Base-by-base conservation (phyloP, 768 basidiomycete genomes). In the Auriscalpium microsporum region DNA sequence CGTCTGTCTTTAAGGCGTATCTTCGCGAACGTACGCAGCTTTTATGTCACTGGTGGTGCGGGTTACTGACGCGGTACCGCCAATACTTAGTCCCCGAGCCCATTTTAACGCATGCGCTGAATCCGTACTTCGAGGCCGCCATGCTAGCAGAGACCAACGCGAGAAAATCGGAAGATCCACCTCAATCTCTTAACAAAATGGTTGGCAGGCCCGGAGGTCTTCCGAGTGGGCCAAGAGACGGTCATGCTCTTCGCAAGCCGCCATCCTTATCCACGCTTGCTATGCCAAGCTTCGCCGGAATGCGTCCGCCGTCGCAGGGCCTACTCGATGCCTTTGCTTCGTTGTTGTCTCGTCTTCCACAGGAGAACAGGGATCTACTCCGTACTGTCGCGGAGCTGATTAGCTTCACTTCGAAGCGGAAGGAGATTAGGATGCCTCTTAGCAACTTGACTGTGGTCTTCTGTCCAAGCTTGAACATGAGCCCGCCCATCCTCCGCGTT, bases 1-100 rank as follows among this genome's bases (percentile, higher is more conserved):
- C 94, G 17, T 90, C 90, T 23, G 74, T 95, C 34, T 96, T 95
- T 73, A 96, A 95, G 69, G 86, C 90, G 1, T 97, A 84, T 68
- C 75, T 97, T 45, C 86, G 94, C 55, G 93, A 96, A 78, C 73
- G 94, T 95, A 71, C 75, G 94, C 78, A 8, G 13, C 36, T 48
- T 37, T 63, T 50, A n/a, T 54, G 16, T 23, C 35, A 28, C 40
- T 17, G 13, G 46, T 48, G 47, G 16, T 33, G 16, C 17, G 16
- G 14, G 19, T 52, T 11, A 11, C n/a, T n/a, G 28, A 28, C 28
- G 28, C 28, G 28, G 28, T 28, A 28, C 38, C 36, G 17, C 17
- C 19, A n/a, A 35, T 7, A 23, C 53, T n/a, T 62, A 96, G 94
- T 97, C 40, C 94, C 93, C 1, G 87, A 90, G 58, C 83, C 87